These are phyloP conservation scores for Flaveria robusta DNA, from an alignment of 129 eudicot species.

Conservation along the genomic window DNA sequence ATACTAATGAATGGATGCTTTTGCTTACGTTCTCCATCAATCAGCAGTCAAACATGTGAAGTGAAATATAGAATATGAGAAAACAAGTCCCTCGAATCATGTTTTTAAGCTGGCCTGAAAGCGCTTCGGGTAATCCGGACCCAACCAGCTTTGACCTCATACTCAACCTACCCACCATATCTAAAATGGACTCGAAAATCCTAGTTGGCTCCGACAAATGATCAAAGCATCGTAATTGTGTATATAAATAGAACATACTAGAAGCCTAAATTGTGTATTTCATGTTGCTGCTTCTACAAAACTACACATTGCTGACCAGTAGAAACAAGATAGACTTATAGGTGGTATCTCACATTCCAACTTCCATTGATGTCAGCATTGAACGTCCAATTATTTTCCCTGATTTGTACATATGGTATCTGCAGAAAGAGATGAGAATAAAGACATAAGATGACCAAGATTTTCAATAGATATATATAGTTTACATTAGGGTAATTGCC, in stretches of 20 bases:
- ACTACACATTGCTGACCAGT: conserved; percentile 22
- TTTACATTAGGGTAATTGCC: neutral
- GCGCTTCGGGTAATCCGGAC: neutral
- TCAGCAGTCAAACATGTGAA: neutral
- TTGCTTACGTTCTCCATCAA: neutral
- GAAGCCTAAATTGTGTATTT: neutral
- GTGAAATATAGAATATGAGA: neutral
- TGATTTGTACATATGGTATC: conserved; percentile 78
- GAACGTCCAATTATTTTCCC: conserved; percentile 93
- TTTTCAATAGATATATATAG: neutral
- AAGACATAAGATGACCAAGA: neutral
- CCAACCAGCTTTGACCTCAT: neutral
- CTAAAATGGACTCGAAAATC: neutral
- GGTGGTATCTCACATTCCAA: conserved; percentile 87
- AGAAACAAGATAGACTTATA: conserved; percentile 40
- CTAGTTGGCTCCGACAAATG: neutral
- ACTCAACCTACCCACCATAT: neutral
- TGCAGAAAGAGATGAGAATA: conserved; percentile 34
- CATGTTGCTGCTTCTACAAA: conserved; percentile 14
- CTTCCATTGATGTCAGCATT: conserved; percentile 66
- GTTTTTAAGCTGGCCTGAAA: neutral
- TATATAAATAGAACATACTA: neutral
- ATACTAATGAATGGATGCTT: neutral
- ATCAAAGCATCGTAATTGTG: neutral
- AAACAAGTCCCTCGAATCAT: neutral